Evolutionary conservation across 345 rosid genomes (phyloP), one percentile per base, ranked within the genome.

Genomic region (Jatropha curcas): DNA sequence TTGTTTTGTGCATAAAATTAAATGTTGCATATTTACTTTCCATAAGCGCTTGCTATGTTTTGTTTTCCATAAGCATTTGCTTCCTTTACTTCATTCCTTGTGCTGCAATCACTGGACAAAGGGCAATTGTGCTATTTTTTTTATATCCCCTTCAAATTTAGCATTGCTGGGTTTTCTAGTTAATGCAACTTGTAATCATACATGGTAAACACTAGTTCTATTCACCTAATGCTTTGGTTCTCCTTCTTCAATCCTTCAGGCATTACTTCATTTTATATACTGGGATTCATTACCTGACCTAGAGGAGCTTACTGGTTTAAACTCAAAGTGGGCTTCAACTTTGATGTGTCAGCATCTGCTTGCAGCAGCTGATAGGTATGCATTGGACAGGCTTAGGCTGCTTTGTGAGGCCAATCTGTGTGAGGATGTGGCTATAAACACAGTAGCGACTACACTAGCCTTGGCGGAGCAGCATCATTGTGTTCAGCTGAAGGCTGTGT

Each of bases 401-500:
- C 72, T 79, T 4, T 79, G 82, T 24, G 82, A 79, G 63, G 71
- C 78, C 51, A 82, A 85, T 63, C 92, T 93, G 10, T 87, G 95
- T 70, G 86, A 87, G 74, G 88, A 84, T 78, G 88, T 93, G 70
- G 79, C 88, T 53, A 86, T 83, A 75, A 82, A 91, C 81, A 87
- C 94, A 0, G 95, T 89, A 45, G 95, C 98, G 74, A 91, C 92
- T 20, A 79, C 82, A 87, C 79, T 93, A 68, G 92, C 91, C 56
- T 82, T 93, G 77, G 97, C 97, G 30, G 95, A 91, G 76, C 98
- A 86, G 78, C 95, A 93, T 78, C 92, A 91, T 35, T 88, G 94
- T 75, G 82, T 80, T 68, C 88, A 82, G 81, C 74, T 91, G 69
- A 89, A 91, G 85, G 77, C 85, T n/a, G 87, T 83, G 17, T 91